Percentiles rank a stretch among this genome's conserved stretches.
These are phyloP conservation scores for Agaricus blazei DNA, from an alignment of 768 basidiomycete genomes.

Conservation along the genomic window DNA sequence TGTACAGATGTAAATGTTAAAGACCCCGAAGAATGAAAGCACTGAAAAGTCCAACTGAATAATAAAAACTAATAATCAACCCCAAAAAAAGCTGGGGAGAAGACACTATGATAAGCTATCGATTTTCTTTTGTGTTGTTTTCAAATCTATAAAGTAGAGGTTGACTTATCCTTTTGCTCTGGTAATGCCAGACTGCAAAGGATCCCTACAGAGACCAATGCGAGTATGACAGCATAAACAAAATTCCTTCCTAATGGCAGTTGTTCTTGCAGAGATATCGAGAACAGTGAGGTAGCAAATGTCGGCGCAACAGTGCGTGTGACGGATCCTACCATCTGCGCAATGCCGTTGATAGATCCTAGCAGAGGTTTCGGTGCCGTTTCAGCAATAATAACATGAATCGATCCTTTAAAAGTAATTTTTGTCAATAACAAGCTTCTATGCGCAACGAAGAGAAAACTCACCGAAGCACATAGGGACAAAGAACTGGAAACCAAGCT, in stretches of 20 bases:
- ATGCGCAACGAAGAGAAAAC: not conserved
- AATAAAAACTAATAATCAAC: too few species aligned
- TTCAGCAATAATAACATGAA: constrained; percentile 39
- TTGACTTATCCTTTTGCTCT: not conserved
- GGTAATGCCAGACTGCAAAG: constrained; percentile 4
- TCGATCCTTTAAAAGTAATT: constrained; percentile 31
- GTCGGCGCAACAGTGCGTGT: constrained; percentile 50
- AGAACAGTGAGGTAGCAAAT: constrained; percentile 52
- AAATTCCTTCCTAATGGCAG: constrained; percentile 38
- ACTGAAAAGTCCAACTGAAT: too few species aligned
- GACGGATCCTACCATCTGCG: constrained; percentile 45
- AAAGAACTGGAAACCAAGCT: constrained; percentile 23
- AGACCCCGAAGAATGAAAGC: too few species aligned
- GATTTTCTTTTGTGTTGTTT: not conserved
- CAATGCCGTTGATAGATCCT: constrained; percentile 50
- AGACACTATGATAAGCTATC: too few species aligned
- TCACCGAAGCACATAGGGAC: constrained; percentile 31
- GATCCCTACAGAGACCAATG: constrained; percentile 20
- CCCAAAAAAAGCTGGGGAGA: too few species aligned
- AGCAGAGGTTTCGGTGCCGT: constrained; percentile 34
- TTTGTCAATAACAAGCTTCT: not conserved
- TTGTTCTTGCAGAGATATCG: constrained; percentile 40
- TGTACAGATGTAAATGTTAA: too few species aligned
- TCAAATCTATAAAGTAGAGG: not conserved
- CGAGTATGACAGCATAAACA: constrained; percentile 32